Conservation (phyloP, 2,329 filamentous ascomycete genomes). For the Diaporthe batatas region DNA sequence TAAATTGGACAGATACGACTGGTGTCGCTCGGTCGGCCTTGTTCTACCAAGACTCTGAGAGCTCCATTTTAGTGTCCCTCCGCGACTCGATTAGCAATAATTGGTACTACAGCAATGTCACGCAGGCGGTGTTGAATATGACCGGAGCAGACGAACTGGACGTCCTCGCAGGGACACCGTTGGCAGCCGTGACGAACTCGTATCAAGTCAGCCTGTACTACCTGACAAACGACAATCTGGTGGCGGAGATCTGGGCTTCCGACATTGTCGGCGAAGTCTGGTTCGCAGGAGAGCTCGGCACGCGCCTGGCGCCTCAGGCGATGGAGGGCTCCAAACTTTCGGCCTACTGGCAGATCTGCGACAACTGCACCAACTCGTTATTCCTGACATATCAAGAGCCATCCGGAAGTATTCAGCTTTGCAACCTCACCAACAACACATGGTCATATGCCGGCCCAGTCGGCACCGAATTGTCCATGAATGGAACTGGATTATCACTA, state of each 20-base stretch:
- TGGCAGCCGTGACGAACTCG: constrained; percentile 31
- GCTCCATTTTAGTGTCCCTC: constrained; percentile 18
- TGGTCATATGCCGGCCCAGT: constrained; percentile 23
- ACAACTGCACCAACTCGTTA: constrained; percentile 32
- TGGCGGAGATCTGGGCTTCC: constrained; percentile 32
- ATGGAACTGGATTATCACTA: constrained; percentile 22
- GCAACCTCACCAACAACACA: constrained; percentile 27
- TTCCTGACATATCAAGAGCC: constrained; percentile 23
- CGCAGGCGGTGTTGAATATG: constrained; percentile 26
- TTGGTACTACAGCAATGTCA: constrained; percentile 36
- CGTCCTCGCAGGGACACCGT: constrained; percentile 17
- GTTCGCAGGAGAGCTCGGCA: constrained; percentile 10
- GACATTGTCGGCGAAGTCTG: constrained; percentile 22
- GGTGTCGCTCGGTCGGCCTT: constrained; percentile 20
- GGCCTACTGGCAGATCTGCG: constrained; percentile 36
- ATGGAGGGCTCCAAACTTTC: constrained; percentile 25
- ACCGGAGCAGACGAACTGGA: constrained; percentile 17
- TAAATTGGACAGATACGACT: constrained; percentile 34
- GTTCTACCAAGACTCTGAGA: constrained; percentile 27
- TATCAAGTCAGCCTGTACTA: constrained; percentile 38
- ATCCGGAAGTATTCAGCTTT: constrained; percentile 13
- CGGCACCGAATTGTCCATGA: background rate
- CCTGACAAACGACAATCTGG: constrained; percentile 23
- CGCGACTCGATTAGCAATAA: constrained; percentile 33
- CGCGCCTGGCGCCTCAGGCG: constrained; percentile 11